Base-by-base conservation (phyloP, 2,329 filamentous ascomycete species). In the Aspergillus ruber region DNA sequence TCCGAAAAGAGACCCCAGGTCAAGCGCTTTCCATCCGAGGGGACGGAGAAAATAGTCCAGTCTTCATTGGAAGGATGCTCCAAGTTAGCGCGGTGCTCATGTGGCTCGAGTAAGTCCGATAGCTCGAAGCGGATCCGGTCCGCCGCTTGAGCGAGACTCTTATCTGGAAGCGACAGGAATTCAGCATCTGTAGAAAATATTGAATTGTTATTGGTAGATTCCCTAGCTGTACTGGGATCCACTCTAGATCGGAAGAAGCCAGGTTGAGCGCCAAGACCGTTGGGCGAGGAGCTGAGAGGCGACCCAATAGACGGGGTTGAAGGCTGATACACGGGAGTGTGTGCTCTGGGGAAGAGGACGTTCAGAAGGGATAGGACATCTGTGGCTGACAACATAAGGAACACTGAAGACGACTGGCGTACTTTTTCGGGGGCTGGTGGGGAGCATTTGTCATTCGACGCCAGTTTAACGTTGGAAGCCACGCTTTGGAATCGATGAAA, bases 41-140 rank as follows among this genome's bases (percentile, higher is more conserved):
- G 86, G 47, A 94, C 81, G 59, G 90, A 91, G 7, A 94, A 72
- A 6, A 93, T 84, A 4, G 86, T 80, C 89, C 89, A 95, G 47
- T 84, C 78, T 67, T 94, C 89, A 1, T 85, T 84, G 52, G 87
- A 91, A 7, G 88, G 88, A 58, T 93, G 86, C 46, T 83, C 81
- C 15, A 84, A 74, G 10, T 74, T 78, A 12, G 89, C 83, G 17
- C 64, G 66, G 8, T 39, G 15, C 45, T 62, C 61, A 42, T 64
- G 63, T 9, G 62, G 61, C 42, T 69, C 68, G 29, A 62, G 59
- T 46, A 69, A 47, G 45, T 68, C 69, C 9, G 62, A 67, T 23
- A 72, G 38, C 50, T 72, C 69, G 44, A 70, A 70, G 32, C 68
- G 68, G 42, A 72, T 69, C 18, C 65, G 60, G 49, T 70, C 66